Evolutionary conservation across 768 basidiomycete species (phyloP), one percentile per base, ranked within the genome.

Genomic region (Omphalotus guepiniiformis): DNA sequence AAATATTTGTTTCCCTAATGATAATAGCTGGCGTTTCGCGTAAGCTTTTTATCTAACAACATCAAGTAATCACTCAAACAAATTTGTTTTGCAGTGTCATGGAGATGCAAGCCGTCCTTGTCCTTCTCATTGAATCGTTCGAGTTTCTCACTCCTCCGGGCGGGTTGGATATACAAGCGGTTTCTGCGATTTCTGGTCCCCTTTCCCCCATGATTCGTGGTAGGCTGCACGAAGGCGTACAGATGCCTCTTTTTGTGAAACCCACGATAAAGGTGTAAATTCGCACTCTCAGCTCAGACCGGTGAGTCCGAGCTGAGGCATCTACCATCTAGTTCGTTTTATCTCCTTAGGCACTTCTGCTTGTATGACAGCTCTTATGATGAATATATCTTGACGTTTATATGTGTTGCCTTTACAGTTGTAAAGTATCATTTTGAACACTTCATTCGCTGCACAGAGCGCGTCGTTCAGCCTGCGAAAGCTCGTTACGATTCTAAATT

Each of bases 61-160:
- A 23, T 1, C 12, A 42, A 26, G 23, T 19, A 19, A 11, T 43
- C 37, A 22, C 42, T 32, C 46, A 28, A 32, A 30, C 35, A 28
- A 25, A 26, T 25, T 41, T 34, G 40, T 26, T 27, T 36, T 38
- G 34, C 53, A 66, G 63, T 7, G 38, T 71, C 0, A 49, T 63
- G 40, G 74, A 77, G 54, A 55, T 73, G 38, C 75, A 76, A 48
- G 61, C 64, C 3, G 72, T 76, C 52, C 54, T 75, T 25, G 62
- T 67, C 13, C 67, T 71, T 49, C 59, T 69, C 26, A 38, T 75
- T 22, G 55, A 59, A 21, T 63, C 67, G 52, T 73, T 74, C 50
- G 62, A 72, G 49, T 66, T 74, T 48, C 48, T 66, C 63, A 65
- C 48, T 47, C 66, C 65, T 36, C 23, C 42, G 11, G 39, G 21